Conservation (phyloP, 352 stramenopile species). For the Phytophthora hibernalis region DNA sequence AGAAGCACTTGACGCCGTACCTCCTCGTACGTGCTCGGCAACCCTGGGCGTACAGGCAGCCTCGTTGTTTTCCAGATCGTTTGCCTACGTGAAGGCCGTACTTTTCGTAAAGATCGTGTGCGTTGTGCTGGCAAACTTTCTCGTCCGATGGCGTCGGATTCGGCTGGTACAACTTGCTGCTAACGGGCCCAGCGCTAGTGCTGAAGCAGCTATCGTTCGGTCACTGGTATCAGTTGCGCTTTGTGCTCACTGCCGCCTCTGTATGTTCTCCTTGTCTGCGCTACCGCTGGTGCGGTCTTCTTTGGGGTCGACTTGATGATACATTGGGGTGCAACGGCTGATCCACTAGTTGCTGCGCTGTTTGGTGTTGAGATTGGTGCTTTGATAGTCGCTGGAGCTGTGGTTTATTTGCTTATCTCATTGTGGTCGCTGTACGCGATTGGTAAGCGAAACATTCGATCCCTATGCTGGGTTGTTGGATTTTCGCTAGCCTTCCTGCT, state of each 20-base stretch:
- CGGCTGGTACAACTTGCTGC: constrained; percentile 48
- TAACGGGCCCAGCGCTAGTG: constrained; percentile 9
- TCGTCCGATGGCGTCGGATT: constrained; percentile 60
- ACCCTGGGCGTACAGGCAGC: constrained; percentile 37
- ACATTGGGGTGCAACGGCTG: constrained; percentile 45
- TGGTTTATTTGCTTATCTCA: constrained; percentile 39
- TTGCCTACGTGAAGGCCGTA: constrained; percentile 46
- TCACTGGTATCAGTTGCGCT: constrained; percentile 42
- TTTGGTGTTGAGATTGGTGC: constrained; percentile 53
- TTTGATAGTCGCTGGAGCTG: constrained; percentile 15
- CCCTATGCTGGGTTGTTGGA: constrained; percentile 41
- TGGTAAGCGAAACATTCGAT: constrained; percentile 37
- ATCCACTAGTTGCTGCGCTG: constrained; percentile 40
- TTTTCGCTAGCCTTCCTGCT: constrained; percentile 44
- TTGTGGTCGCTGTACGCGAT: constrained; percentile 38
- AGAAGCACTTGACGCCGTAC: constrained; percentile 48
- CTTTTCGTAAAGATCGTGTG: constrained; percentile 46
- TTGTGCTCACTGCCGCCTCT: constrained; percentile 52
- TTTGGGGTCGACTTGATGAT: constrained; percentile 55
- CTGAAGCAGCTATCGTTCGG: constrained; percentile 38
- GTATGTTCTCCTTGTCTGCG: constrained; percentile 39
- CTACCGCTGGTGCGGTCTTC: constrained; percentile 30
- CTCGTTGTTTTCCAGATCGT: constrained; percentile 44
- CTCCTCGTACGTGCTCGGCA: constrained; percentile 46
- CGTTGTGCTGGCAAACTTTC: constrained; percentile 50